Evolutionary conservation across 2,329 filamentous ascomycete genomes (phyloP).

Genomic region (Curvularia eragrostidis): DNA sequence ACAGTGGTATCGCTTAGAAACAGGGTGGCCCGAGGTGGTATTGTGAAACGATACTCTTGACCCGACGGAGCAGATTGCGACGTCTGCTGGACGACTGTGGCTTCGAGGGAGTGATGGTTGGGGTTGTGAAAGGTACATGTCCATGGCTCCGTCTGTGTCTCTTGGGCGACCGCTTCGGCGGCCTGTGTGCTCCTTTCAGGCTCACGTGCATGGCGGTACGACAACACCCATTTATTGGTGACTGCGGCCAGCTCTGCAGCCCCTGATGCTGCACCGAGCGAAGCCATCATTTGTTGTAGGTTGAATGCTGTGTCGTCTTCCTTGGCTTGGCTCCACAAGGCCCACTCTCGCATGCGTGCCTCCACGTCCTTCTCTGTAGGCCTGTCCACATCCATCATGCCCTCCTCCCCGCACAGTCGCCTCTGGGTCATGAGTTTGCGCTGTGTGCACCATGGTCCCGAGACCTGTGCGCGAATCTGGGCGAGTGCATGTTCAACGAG

Average conservation of each 20-base stretch:
- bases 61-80: constrained; percentile 11
- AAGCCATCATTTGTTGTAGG: constrained; percentile 47
- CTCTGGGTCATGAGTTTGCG: constrained; percentile 33
- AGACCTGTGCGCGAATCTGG: constrained; percentile 37
- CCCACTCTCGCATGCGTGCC: constrained; percentile 40
- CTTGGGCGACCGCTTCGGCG: constrained; percentile 12
- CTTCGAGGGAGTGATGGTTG: constrained; percentile 29
- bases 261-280: constrained; percentile 34
- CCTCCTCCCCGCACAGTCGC: constrained; percentile 20
- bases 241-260: constrained; percentile 26
- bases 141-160: constrained; percentile 33
- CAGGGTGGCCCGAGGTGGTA: constrained; percentile 59
- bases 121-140: constrained; percentile 42
- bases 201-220: constrained; percentile 32
- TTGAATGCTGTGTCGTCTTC: constrained; percentile 36
- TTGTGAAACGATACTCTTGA: constrained; percentile 44
- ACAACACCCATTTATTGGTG: constrained; percentile 36
- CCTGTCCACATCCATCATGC: constrained; percentile 27
- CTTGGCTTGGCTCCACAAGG: constrained; percentile 30
- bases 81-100: constrained; percentile 29
- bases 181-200: constrained; percentile 15
- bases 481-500: constrained; percentile 51
- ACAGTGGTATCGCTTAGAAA: constrained; percentile 57
- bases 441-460: constrained; percentile 35
- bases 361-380: constrained; percentile 39